phyloP scores from a whole-genome alignment of 768 basidiomycete genomes.

The Lactifluus pinguis region DNA sequence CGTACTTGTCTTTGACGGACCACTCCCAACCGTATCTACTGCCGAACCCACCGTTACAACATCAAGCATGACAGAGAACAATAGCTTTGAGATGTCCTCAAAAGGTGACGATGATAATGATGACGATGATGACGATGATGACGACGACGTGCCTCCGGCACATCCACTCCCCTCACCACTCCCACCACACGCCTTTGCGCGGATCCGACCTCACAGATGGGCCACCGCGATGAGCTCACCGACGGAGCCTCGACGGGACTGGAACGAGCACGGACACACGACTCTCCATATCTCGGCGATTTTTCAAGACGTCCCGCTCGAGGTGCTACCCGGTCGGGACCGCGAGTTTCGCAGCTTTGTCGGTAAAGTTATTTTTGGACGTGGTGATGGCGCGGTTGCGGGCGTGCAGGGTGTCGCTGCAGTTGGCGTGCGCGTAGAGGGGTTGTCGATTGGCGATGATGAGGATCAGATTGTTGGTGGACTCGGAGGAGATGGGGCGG shows the following conservation, averaged over 20 bases:
- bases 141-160: slow-evolving; percentile 32
- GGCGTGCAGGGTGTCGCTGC: slow-evolving; percentile 16
- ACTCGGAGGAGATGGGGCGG: no score
- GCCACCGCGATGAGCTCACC: slow-evolving; percentile 36
- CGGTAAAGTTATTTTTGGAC: slow-evolving; percentile 45
- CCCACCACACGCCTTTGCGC: slow-evolving; percentile 66
- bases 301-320: slow-evolving; percentile 63
- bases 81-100: background rate
- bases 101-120: no score
- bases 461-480: no score
- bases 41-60: background rate
- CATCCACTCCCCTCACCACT: slow-evolving; percentile 54
- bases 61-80: background rate
- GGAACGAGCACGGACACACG: slow-evolving; percentile 42
- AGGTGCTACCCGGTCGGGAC: slow-evolving; percentile 72
- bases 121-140: background rate
- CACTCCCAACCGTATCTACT: background rate
- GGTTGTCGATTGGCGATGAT: background rate
- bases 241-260: slow-evolving; percentile 29
- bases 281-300: slow-evolving; percentile 52
- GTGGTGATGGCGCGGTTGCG: slow-evolving; percentile 7
- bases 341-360: slow-evolving; percentile 70
- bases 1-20: slow-evolving; percentile 67
- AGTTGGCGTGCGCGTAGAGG: slow-evolving; percentile 12
- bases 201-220: slow-evolving; percentile 67